Percentiles rank a stretch among this genome's conserved stretches.
These are phyloP conservation scores for Lasiodiplodia sp. DNA, from an alignment of 2,329 filamentous ascomycete genomes.

Conservation along the genomic window DNA sequence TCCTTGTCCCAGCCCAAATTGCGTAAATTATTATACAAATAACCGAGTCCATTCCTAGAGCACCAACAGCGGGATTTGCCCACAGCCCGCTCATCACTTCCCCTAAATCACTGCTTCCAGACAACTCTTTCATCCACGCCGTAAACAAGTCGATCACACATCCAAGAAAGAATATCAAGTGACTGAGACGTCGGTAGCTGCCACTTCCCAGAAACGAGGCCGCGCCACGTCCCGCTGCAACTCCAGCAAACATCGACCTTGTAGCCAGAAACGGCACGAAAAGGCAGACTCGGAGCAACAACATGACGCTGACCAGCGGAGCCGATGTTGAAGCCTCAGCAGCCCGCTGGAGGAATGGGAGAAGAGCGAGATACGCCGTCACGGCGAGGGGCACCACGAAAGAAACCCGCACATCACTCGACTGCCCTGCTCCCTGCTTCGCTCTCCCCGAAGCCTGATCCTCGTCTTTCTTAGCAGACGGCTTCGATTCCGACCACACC, in stretches of 20 bases:
- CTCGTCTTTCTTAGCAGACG: neutral
- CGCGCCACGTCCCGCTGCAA: no score
- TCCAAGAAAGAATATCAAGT: no score
- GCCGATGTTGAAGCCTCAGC: neutral
- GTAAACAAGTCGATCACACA: neutral
- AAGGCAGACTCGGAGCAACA: neutral
- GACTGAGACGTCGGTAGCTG: neutral
- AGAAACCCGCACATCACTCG: neutral
- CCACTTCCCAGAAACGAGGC: no score
- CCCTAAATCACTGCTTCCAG: neutral
- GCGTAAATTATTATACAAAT: neutral
- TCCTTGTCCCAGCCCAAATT: neutral
- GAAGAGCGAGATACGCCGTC: neutral
- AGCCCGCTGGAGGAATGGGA: neutral
- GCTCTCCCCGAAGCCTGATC: neutral
- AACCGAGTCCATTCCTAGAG: neutral
- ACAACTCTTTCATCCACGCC: neutral
- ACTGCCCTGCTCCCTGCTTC: neutral
- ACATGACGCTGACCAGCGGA: neutral
- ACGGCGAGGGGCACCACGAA: neutral
- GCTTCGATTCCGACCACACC: neutral
- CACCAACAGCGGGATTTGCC: conserved; percentile 1
- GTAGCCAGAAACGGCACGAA: neutral
- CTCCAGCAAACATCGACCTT: neutral
- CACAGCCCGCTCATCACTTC: neutral